These are phyloP conservation scores for Sphaerulina vaccinii DNA, from an alignment of 2,329 filamentous ascomycete genomes.

Conservation along the genomic window DNA sequence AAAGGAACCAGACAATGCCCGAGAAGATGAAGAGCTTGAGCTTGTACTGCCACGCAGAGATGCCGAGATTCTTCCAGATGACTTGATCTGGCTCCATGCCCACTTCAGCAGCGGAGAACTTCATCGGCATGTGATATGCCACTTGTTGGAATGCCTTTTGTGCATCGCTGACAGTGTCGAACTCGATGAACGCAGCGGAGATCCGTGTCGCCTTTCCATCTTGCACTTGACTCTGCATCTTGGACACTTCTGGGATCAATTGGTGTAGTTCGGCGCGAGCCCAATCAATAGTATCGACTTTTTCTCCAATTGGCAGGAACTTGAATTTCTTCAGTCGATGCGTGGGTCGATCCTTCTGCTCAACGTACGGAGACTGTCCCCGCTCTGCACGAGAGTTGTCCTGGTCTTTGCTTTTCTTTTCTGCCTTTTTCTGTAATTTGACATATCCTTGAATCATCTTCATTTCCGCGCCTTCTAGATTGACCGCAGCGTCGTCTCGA, in stretches of 20 bases:
- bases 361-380: constrained; percentile 53
- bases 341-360: constrained; percentile 62
- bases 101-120: constrained; percentile 11
- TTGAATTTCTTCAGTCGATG: constrained; percentile 55
- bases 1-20: constrained; percentile 42
- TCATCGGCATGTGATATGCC: no score
- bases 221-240: constrained; percentile 65
- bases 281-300: constrained; percentile 90
- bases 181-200: constrained; percentile 83
- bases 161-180: constrained; percentile 74
- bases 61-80: constrained; percentile 47
- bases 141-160: constrained; percentile 70
- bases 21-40: constrained; percentile 32
- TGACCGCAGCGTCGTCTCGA: constrained; percentile 43
- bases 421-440: constrained; percentile 30
- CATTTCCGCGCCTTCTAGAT: constrained; percentile 47
- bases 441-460: constrained; percentile 40
- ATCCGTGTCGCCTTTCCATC: constrained; percentile 65
- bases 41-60: constrained; percentile 37
- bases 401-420: constrained; percentile 26
- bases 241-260: constrained; percentile 68
- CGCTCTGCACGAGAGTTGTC: neutral
- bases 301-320: constrained; percentile 70
- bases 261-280: constrained; percentile 71
- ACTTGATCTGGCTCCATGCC: constrained; percentile 29